Conservation (phyloP, 208 protist genomes). For the Trypanosoma rangeli region DNA sequence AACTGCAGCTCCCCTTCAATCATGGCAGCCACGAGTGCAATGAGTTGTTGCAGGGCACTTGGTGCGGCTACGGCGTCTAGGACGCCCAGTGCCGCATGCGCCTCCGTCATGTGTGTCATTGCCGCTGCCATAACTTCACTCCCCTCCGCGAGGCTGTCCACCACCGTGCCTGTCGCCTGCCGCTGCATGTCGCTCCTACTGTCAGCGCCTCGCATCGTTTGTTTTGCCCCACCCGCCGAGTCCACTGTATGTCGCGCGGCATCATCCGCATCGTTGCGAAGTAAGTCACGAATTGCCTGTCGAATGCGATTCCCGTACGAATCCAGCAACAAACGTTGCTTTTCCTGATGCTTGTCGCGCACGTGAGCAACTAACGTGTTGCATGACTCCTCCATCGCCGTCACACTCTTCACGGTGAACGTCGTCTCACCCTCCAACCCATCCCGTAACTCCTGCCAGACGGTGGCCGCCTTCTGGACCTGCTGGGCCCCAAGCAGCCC, state of each 20-base stretch:
- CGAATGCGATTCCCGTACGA: conserved; percentile 13
- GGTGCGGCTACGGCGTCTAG: background rate
- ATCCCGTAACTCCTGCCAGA: conserved; percentile 1
- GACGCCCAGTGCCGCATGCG: conserved; percentile 16
- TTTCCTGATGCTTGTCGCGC: background rate
- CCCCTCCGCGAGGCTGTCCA: too few relatives aligned
- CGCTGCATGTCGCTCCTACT: background rate
- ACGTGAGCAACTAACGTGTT: background rate
- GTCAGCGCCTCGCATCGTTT: background rate
- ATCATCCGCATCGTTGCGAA: conserved; percentile 24
- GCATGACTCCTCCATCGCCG: background rate
- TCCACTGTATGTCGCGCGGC: background rate
- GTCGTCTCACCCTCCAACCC: background rate
- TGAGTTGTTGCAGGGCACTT: conserved; percentile 6
- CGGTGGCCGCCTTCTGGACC: conserved; percentile 9
- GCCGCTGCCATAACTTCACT: background rate
- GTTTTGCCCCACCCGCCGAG: background rate
- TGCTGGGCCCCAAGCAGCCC: conserved; percentile 15
- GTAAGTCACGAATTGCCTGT: conserved; percentile 8
- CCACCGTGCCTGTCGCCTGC: too few relatives aligned
- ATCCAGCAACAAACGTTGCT: background rate
- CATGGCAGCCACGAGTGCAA: conserved; percentile 14
- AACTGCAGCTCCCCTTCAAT: conserved; percentile 17
- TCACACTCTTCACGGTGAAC: background rate
- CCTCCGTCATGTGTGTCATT: conserved; percentile 22